A percentile compares a stretch with the other conserved stretches of the same genome.
These are phyloP conservation scores for Bauhinia variegata DNA, from an alignment of 306 rosid species.

Conservation along the genomic window DNA sequence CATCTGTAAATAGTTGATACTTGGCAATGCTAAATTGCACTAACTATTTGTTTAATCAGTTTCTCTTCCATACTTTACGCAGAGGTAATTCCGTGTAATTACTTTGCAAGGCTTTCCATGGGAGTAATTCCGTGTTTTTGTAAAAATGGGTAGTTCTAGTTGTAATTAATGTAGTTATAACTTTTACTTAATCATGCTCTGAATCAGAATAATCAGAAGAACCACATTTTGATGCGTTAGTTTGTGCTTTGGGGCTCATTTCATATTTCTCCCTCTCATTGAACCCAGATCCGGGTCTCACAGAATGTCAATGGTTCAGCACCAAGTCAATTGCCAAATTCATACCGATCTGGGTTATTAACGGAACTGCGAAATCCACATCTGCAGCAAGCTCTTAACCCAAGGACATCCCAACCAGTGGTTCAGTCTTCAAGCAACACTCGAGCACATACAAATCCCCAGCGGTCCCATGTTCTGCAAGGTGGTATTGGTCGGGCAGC, in stretches of 20 bases:
- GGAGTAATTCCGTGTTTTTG: too few species aligned
- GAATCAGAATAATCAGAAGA: constrained; percentile 27
- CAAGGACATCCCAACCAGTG: constrained; percentile 33
- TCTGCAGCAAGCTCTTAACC: constrained; percentile 62
- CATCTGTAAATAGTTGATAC: too few species aligned
- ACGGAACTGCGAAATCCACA: constrained; percentile 53
- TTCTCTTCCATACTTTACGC: too few species aligned
- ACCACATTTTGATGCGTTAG: constrained; percentile 13
- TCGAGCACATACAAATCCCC: constrained; percentile 32
- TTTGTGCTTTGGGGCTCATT: constrained; percentile 24
- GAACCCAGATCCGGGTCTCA: constrained; percentile 55
- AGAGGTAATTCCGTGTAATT: too few species aligned
- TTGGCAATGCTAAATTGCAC: too few species aligned
- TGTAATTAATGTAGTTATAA: neutral
- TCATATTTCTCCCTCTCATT: constrained; percentile 32
- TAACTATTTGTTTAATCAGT: too few species aligned
- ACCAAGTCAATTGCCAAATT: constrained; percentile 45
- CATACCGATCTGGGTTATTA: constrained; percentile 26
- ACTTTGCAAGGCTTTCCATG: too few species aligned
- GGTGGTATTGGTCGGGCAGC: constrained; percentile 47
- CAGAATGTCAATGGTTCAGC: constrained; percentile 36
- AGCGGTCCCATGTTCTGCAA: constrained; percentile 43
- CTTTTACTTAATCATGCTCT: neutral
- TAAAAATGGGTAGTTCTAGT: too few species aligned
- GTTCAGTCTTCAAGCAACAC: constrained; percentile 34